Base-by-base conservation (phyloP, 495 filamentous ascomycete species). In the Penicillium lividum region DNA sequence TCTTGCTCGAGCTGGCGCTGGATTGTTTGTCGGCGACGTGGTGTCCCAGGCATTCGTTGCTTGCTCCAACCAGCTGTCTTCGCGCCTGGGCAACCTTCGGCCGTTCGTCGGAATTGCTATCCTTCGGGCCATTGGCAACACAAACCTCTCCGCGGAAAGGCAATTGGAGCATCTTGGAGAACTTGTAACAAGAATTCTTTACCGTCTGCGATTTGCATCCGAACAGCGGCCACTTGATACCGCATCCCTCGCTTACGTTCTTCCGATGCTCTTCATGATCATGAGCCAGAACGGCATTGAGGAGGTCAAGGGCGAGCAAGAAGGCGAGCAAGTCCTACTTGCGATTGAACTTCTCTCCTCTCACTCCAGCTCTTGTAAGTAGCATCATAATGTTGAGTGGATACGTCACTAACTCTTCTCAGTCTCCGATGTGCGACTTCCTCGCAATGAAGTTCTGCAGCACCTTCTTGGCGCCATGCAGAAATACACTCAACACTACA, bases 221-320 rank as follows among this genome's bases (percentile, higher is more conserved):
- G 94, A 97, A 68, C 94, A 98, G 68, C 84, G 92, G 3, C 91
- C 93, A 4, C 91, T 98, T 58, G 95, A 98, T 67, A 79, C 81
- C 3, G 84, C 92, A 5, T 91, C 93, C 2, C 77, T 98, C 22
- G 89, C 87, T 51, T 98, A 97, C 64, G 82, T 94, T 33, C 80
- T 98, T 7, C 91, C 95, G 0, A 78, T 98, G 40, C 72, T 96
- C 7, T 85, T 92, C 53, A 61, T 88, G 13, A 80, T 97, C 38
- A 79, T 98, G 40, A 77, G 79, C 57, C 85, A 86, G 36, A 91
- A 91, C 27, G 92, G 93, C 3, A 86, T 96, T 54, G 89, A 89
- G 5, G 76, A 82, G 49, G 76, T 74, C 11, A 76, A 81, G 56
- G 73, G 68, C 29, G 77, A 83, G 7, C 92, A 95, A 58, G 91